Base-by-base conservation (phyloP, 2,329 filamentous ascomycete genomes). In the Phialocephala sp. region DNA sequence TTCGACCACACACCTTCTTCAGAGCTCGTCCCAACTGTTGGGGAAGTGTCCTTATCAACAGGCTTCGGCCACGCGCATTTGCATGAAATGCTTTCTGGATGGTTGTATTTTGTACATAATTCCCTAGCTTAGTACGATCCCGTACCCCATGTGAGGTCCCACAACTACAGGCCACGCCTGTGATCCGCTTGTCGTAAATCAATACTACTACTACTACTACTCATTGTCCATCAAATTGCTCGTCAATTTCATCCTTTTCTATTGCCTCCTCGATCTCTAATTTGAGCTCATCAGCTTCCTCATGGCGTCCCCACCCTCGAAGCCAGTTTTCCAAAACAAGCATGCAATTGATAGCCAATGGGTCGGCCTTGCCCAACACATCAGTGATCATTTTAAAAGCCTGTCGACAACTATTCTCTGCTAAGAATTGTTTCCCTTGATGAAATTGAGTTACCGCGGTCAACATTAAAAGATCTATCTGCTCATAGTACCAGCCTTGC, bases 241-340 rank as follows among this genome's bases (percentile, higher is more conserved):
- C 6, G 36, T 59, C 52, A 14, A 45, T 60, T 4, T 66, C 64
- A 60, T 66, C 62, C 43, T 35, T 6, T 32, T 63, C 68, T 35
- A 71, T 63, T 41, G 57, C 50, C 56, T 62, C 60, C 15, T 63
- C 65, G 58, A 69, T 68, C 62, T 68, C 57, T 63, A 18, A 54
- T 27, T 50, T 24, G 20, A 71, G 27, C 54, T 37, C 55, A 39
- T 71, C 63, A 18, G 67, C 68, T 27, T 71, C 67, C 36, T 67
- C 67, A 24, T 66, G 55, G 39, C 65, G 56, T 27, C 67, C 69
- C 69, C 69, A 73, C 59, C 41, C 47, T 68, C 63, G 66, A 63
- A 72, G 65, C 69, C 69, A 72, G 56, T 60, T 57, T 47, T 71
- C 62, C 54, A 73, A 64, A 64, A 65, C 61, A 63, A 65, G 64